These are phyloP conservation scores for Salix arbutifolia DNA, from an alignment of 345 rosid genomes.

Conservation along the genomic window DNA sequence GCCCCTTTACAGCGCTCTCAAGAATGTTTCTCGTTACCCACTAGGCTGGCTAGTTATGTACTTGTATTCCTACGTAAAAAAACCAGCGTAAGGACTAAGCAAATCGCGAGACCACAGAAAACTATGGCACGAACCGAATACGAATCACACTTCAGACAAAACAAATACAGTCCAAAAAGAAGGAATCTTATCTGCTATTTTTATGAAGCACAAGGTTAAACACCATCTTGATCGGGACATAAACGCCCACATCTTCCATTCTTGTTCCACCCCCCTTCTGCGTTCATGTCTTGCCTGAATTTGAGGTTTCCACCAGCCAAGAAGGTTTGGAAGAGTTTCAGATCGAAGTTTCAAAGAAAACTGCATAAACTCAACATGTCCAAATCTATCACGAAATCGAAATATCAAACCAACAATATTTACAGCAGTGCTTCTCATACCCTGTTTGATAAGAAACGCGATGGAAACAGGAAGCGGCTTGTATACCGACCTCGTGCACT, in stretches of 20 bases:
- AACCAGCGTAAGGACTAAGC: conserved; percentile 15
- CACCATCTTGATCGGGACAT: background rate
- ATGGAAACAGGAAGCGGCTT: background rate
- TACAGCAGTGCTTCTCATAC: background rate
- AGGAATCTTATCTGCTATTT: background rate
- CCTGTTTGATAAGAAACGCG: background rate
- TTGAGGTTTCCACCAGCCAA: conserved; percentile 51
- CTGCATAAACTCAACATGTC: conserved; percentile 41
- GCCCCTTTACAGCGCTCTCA: too few relatives aligned
- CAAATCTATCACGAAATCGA: conserved; percentile 33
- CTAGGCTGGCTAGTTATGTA: background rate
- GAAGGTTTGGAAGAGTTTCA: conserved; percentile 68
- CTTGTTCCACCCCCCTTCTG: background rate
- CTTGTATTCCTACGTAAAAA: background rate
- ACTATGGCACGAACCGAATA: conserved; percentile 1
- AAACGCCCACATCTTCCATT: background rate
- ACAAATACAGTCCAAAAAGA: background rate
- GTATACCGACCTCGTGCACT: background rate
- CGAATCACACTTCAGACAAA: conserved; percentile 16
- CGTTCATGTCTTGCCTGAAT: conserved; percentile 51
- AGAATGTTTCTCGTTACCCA: too few relatives aligned
- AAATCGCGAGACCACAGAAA: background rate
- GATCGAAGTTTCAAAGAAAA: conserved; percentile 45
- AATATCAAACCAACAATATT: background rate
- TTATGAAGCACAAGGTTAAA: conserved; percentile 5